Evolutionary conservation across 1,284 basidiomycete species (phyloP), one percentile per base, ranked within the genome.

Genomic region (Marasmius tenuissimus): DNA sequence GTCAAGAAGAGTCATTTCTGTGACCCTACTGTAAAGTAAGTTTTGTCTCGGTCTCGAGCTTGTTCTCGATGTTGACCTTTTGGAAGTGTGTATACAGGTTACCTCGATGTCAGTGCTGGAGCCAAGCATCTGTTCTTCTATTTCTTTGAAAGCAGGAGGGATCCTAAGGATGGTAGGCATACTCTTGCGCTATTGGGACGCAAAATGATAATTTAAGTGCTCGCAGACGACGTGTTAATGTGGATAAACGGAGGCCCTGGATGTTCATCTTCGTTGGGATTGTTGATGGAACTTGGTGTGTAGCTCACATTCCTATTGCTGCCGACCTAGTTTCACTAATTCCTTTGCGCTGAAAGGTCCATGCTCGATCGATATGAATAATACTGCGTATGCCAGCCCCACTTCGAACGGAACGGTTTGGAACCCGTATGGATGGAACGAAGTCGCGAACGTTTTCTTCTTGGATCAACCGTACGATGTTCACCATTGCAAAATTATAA

Each of bases 121-220:
- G 76, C 76, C 27, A 77, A 77, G 62, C 76, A 78, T 60, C 40
- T 78, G 50, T 94, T 93, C 79, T 94, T 94, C 77, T 92, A 91
- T 75, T 94, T 93, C 77, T 94, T 94, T 72, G 91, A 92, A 73
- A 91, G 88, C 57, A 77, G 91, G 61, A 79, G 81, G 48, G 78
- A 88, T 62, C 91, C 92, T 1, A 80, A 81, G 16, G 80, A 81
- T 56, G 81, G 81, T 80, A 58, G 34, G 65, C 53, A 6, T 18
- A 11, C 57, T 12, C 6, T 35, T 57, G 14, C 22, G 8, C 47
- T 33, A 16, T 18, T 9, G 11, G 39, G 4, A 4, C 42, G 22
- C 27, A 38, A 39, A 37, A 35, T 45, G 14, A 54, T 14, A 10
- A 58, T 10, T 35, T 58, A 34, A 33, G 39, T 50, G 16, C 38